A percentile compares a stretch with the other conserved stretches of the same genome.
These are phyloP conservation scores for Lactarius quietus DNA, from an alignment of 768 basidiomycete species.

Conservation along the genomic window DNA sequence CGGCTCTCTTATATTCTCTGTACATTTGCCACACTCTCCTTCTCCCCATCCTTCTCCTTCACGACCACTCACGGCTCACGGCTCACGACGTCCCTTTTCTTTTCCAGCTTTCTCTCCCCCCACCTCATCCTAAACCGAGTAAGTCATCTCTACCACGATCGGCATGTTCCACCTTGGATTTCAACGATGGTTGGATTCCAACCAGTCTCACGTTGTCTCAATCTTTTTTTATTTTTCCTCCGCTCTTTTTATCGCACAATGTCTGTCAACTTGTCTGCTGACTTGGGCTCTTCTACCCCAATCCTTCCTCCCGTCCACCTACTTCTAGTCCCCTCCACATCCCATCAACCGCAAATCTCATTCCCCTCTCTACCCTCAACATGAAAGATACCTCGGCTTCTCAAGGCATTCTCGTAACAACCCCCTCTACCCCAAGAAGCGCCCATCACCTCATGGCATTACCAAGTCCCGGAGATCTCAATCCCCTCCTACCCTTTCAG, in stretches of 20 bases:
- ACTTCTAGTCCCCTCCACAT: conserved; percentile 29
- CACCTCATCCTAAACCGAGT: background rate
- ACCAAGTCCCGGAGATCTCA: conserved; percentile 56
- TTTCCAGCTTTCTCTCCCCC: conserved; percentile 7
- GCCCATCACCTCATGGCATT: conserved; percentile 78
- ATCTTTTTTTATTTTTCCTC: background rate
- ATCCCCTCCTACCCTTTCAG: conserved; percentile 42
- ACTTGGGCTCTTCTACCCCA: conserved; percentile 20
- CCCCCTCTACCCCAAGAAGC: conserved; percentile 77
- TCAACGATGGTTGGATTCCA: background rate
- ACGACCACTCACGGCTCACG: conserved; percentile 31
- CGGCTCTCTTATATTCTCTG: conserved; percentile 37
- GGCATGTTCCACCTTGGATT: background rate
- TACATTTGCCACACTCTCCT: conserved; percentile 27
- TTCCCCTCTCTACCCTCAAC: conserved; percentile 38
- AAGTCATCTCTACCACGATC: background rate
- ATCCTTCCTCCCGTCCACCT: conserved; percentile 24
- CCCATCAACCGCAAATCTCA: conserved; percentile 42
- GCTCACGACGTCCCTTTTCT: conserved; percentile 27
- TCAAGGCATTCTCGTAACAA: conserved; percentile 60
- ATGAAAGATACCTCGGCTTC: conserved; percentile 78
- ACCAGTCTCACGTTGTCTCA: background rate
- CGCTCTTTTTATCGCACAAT: conserved; percentile 4
- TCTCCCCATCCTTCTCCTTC: conserved; percentile 34
- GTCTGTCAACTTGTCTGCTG: conserved; percentile 17